Base-by-base conservation (phyloP, 2,329 filamentous ascomycete species). In the Paraphoma sp. region DNA sequence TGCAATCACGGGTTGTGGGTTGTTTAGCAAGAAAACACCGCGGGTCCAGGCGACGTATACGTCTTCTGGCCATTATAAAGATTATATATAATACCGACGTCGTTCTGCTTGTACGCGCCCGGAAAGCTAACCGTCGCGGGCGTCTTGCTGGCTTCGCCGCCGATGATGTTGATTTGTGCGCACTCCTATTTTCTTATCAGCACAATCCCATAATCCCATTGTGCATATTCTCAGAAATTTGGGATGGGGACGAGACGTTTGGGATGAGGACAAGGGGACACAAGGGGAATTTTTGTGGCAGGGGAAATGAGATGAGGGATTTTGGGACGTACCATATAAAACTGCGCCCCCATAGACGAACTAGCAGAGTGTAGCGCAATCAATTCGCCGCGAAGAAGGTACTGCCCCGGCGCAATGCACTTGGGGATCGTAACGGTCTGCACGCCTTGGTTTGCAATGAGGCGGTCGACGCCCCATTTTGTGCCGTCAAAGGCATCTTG, bases 31-130 rank as follows among this genome's bases (percentile, higher is more conserved):
- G 70, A 79, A 60, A 85, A 83, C 4, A 84, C 71, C 1, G 76
- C 68, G 36, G 83, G 83, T 0, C 83, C 83, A 0, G 83, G 83
- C 16, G 82, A 75, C 2, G 72, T 81, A 53, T 85, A 84, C 10
- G 73, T 71, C 63, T 68, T 65, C 48, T 63, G 57, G 3, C 63
- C 68, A 8, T 48, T 63, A 45, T 75, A 75, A 33, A 75, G 41
- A 16, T 72, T 75, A 38, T 67, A 66, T 54, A 72, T 23, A 38
- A 76, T 74, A 2, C 73, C 73, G 1, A 65, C 55, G 42, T 76
- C 72, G 8, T 51, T 63, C 6, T 67, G 62, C 42, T 59, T 66
- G 38, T 75, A 76, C n/a, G 73, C 72, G 0, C 74, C 74, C 0
- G 72, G 73, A 8, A 76, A 65, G 29, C 66, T 69, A 1, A 76